phyloP scores from a whole-genome alignment of 345 rosid species.

The Syzygium grande region DNA sequence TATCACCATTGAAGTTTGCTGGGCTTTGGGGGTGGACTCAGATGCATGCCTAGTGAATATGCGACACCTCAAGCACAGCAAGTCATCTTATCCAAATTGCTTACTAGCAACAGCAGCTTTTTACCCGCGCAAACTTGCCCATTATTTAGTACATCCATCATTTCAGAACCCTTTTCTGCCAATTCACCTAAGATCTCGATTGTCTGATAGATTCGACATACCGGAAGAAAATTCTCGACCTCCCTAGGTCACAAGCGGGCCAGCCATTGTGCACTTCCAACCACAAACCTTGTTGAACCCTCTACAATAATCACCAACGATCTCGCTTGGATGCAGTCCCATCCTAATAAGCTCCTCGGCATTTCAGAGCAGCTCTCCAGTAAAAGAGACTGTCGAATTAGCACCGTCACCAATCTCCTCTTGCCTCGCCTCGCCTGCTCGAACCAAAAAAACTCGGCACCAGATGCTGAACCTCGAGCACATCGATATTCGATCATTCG shows the following conservation, averaged over 20 bases:
- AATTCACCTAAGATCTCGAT: constrained; percentile 53
- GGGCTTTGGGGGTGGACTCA: constrained; percentile 25
- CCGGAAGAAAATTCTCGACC: background rate
- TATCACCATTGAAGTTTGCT: too few relatives aligned
- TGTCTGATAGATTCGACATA: constrained; percentile 21
- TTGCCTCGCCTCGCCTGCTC: constrained; percentile 86
- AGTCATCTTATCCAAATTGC: constrained; percentile 85
- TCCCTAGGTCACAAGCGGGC: background rate
- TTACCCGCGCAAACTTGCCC: constrained; percentile 70
- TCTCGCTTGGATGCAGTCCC: constrained; percentile 91
- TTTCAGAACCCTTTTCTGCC: constrained; percentile 81
- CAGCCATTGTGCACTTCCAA: background rate
- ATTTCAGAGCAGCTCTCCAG: constrained; percentile 83
- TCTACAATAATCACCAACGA: constrained; percentile 73
- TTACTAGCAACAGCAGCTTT: constrained; percentile 92
- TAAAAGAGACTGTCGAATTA: constrained; percentile 72
- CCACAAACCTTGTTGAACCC: constrained; percentile 47
- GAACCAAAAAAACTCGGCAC: constrained; percentile 72
- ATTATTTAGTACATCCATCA: constrained; percentile 74
- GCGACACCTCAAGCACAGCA: constrained; percentile 18
- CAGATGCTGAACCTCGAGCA: constrained; percentile 92
- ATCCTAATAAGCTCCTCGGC: constrained; percentile 87
- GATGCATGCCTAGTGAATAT: constrained; percentile 64
- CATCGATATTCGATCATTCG: constrained; percentile 73
- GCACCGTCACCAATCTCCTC: constrained; percentile 97